Percentiles rank a stretch among this genome's conserved stretches.
Evolutionary conservation across 345 rosid genomes (phyloP).

Genomic region (Erodium maritimum): DNA sequence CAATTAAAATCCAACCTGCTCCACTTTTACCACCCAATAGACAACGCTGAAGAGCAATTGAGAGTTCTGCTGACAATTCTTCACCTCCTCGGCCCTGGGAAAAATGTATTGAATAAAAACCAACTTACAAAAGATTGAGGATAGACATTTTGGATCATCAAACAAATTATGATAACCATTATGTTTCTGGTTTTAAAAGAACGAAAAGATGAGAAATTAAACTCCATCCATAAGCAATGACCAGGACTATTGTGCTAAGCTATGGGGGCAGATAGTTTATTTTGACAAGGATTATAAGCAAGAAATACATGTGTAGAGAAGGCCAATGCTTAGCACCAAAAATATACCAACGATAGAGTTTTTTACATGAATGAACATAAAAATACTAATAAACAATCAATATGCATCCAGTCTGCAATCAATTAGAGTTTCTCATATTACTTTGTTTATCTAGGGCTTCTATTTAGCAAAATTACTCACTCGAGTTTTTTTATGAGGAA

Average conservation of each 20-base stretch:
- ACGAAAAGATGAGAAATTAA: not conserved
- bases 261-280: not conserved
- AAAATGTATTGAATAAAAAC: not conserved
- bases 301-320: not conserved
- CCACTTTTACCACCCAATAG: slow-evolving; percentile 88
- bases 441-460: not conserved
- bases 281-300: no score
- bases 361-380: not conserved
- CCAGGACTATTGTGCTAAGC: not conserved
- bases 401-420: no score
- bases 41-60: slow-evolving; percentile 54
- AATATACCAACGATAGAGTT: not conserved
- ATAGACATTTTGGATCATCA: not conserved
- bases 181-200: no score
- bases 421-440: no score
- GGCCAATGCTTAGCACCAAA: not conserved
- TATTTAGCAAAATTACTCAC: not conserved
- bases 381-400: no score
- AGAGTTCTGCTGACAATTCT: slow-evolving; percentile 75
- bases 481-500: not conserved
- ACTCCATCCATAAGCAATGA: not conserved
- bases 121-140: not conserved
- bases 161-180: no score
- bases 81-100: slow-evolving; percentile 92
- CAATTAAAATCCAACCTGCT: slow-evolving; percentile 38